Conservation (phyloP, 2,329 filamentous ascomycete genomes). For the Nectriaceae sp. region DNA sequence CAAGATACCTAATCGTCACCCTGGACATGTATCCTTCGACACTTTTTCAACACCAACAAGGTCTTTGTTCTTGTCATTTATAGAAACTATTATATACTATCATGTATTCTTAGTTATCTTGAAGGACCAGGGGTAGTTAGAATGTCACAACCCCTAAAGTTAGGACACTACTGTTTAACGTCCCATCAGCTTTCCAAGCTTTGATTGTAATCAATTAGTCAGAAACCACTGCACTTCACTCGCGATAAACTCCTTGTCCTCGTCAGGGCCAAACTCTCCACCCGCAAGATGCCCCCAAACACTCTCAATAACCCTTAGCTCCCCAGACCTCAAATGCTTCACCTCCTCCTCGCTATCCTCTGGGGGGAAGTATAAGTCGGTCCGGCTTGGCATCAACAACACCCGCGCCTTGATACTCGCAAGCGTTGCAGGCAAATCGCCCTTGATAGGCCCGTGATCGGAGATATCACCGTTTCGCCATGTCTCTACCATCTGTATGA, state of each 20-base stretch:
- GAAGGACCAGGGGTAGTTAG: no score
- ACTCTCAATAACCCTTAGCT: conserved; percentile 9
- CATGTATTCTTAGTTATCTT: no score
- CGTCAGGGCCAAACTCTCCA: conserved; percentile 4
- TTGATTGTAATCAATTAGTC: no score
- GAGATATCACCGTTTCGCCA: conserved; percentile 9
- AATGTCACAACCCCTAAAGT: no score
- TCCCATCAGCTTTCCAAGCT: no score
- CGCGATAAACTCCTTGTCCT: conserved; percentile 8
- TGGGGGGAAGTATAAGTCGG: conserved; percentile 9
- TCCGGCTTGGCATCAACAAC: conserved; percentile 8
- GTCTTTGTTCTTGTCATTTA: no score
- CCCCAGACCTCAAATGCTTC: conserved; percentile 5
- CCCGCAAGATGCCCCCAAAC: conserved; percentile 10
- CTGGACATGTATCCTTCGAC: no score
- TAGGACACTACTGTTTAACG: no score
- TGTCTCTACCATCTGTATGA: conserved; percentile 8
- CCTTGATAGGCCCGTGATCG: neutral
- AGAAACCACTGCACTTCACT: conserved; percentile 1
- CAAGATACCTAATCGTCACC: no score
- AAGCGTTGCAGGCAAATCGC: conserved; percentile 2
- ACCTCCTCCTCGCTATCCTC: conserved; percentile 7
- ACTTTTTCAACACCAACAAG: no score
- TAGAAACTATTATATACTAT: no score
- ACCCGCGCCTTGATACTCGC: conserved; percentile 5